Evolutionary conservation across 768 basidiomycete genomes (phyloP).

Genomic region (Rhodotorula sphaerocarpa): DNA sequence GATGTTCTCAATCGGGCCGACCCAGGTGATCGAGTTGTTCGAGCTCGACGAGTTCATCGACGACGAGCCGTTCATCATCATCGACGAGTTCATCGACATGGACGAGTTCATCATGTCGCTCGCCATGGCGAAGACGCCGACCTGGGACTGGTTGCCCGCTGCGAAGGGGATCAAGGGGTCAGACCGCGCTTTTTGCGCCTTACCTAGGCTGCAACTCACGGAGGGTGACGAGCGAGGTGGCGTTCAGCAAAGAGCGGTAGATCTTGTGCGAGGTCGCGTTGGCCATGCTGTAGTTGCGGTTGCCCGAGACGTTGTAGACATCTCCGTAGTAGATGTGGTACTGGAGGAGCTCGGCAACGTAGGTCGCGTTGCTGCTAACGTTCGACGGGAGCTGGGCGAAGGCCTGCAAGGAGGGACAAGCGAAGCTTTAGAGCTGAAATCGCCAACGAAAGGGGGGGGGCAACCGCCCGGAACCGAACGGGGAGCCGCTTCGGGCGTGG

Average conservation of each 20-base stretch:
- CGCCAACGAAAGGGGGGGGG: constrained; percentile 38
- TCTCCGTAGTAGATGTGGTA: constrained; percentile 43
- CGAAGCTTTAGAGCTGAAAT: too few species aligned
- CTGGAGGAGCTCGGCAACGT: constrained; percentile 7
- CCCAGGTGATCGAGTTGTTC: constrained; percentile 32
- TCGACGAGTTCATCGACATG: not conserved
- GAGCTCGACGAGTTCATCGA: too few species aligned
- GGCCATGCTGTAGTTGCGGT: not conserved
- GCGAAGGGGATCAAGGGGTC: too few species aligned
- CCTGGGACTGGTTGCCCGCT: constrained; percentile 20
- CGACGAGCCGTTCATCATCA: not conserved
- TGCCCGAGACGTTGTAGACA: constrained; percentile 28
- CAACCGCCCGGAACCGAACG: constrained; percentile 4
- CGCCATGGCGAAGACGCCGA: constrained; percentile 5
- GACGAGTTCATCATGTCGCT: not conserved
- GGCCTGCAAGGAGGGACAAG: not conserved
- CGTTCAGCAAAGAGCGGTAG: constrained; percentile 41
- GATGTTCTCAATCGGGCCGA: constrained; percentile 39
- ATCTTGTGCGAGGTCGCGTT: constrained; percentile 41
- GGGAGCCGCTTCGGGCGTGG: too few species aligned
- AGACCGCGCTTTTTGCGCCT: too few species aligned
- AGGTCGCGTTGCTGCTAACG: constrained; percentile 1
- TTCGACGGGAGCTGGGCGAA: not conserved
- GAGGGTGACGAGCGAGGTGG: constrained; percentile 21
- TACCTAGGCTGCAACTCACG: too few species aligned